Base-by-base conservation (phyloP, 1,284 basidiomycete species). In the Boletus sp. region DNA sequence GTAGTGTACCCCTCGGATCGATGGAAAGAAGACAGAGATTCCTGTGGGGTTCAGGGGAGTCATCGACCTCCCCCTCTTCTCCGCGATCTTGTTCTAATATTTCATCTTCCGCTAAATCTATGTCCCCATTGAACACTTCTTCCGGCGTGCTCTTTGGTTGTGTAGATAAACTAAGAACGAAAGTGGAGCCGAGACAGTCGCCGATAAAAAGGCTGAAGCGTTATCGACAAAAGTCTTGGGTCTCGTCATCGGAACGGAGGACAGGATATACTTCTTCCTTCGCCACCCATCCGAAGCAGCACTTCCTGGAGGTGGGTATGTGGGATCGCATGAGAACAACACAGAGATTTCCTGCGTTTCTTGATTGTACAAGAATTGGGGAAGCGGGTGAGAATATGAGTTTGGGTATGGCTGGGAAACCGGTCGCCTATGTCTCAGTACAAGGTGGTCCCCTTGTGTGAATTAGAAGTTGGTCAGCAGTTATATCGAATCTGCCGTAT, bases 61-160 rank as follows among this genome's bases (percentile, higher is more conserved):
- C 83, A 58, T 91, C 88, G 3, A 80, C 77, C 62, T 88, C 86
- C 3, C 77, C 82, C 51, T 88, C 87, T 61, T 86, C 84, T 5
- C 77, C 80, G 17, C 81, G 75, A 47, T 91, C 88, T 55, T 83
- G 79, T 54, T 90, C 87, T 41, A 88, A 60, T 12, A 89, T 74
- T 55, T 91, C 88, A 52, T 88, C 78, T 57, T 89, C 88, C 29
- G 72, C 69, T 51, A 91, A 59, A 57, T 90, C 87, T 52, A 88
- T 82, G 51, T 79, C 76, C 16, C 76, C 80, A 42, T 72, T 71
- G 55, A 81, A 81, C 7, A 88, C 78, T 29, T 83, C 77, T 41
- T 86, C 82, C 1, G 80, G 80, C 8, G 75, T 78, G 12, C 77
- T 68, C 30, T 72, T 67, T 5, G 72, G 67, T 13, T 53, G 54